Base-by-base conservation (phyloP, 305 asterid genomes). In the Fraxinus angustifolia region DNA sequence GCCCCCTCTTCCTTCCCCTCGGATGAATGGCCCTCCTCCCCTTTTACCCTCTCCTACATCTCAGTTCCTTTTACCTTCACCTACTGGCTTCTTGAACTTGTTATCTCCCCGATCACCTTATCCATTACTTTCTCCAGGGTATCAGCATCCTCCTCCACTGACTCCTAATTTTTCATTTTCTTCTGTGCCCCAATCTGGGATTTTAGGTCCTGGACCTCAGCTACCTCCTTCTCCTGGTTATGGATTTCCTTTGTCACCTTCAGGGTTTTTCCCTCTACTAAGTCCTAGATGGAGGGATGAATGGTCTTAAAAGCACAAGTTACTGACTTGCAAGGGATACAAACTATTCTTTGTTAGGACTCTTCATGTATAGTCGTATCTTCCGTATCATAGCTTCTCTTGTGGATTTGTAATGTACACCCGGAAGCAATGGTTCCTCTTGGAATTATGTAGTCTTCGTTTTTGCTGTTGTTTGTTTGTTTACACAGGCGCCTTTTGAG, bases 211-310 rank as follows among this genome's bases (percentile, higher is more conserved):
- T 3, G 96, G 91, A 72, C 96, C 94, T 73, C 94, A 86, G 77
- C 89, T 88, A 75, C 96, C 96, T 6, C 97, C 91, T 31, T 94
- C 98, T 56, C 98, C 98, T 23, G 97, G 97, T 82, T 91, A 90
- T 60, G 97, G 97, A 73, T 93, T 91, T 82, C 97, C 97, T 0
- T 75, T 87, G 85, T 94, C 98, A 35, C 98, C 97, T 19, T 90
- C 95, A 2, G 96, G 94, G 35, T 88, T 92, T 84, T 94, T 91
- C 82, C 87, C 94, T 67, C n/a, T 87, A 16, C 81, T 92, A 71
- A 93, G 98, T 83, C 98, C 98, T 80, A 85, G 94, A 85, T 94
- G 98, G 97, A 91, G 97, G 88, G 88, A 88, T 82, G 90, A 93
- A 83, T 89, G 87, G 77, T 82, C 73, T 81, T 79, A 76, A 73